Evolutionary conservation across 179 eudicot genomes (phyloP).

Genomic region (Vitellaria paradoxa): DNA sequence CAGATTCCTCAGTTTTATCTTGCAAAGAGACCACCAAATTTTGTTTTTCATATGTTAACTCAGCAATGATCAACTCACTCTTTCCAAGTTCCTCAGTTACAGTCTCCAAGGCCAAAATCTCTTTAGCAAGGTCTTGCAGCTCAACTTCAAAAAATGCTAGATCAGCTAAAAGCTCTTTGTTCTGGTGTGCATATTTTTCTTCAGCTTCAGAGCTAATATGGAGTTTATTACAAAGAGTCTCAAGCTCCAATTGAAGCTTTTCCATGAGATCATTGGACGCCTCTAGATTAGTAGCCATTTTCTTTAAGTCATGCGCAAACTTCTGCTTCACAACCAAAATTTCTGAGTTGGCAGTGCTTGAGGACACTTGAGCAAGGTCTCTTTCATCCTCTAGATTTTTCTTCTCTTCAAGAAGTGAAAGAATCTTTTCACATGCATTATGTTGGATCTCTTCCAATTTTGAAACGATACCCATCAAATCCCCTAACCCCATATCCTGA

Average conservation of each 20-base stretch:
- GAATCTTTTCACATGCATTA: conserved; percentile 31
- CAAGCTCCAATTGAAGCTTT: conserved; percentile 61
- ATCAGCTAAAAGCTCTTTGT: conserved; percentile 51
- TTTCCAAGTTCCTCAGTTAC: conserved; percentile 55
- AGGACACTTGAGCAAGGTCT: conserved; percentile 42
- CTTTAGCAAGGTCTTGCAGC: conserved; percentile 53
- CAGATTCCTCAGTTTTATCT: conserved; percentile 45
- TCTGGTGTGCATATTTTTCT: conserved; percentile 41
- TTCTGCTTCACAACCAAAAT: conserved; percentile 44
- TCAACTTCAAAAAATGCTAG: conserved; percentile 54
- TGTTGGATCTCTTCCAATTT: conserved; percentile 52
- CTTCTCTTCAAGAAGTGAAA: conserved; percentile 56
- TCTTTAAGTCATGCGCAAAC: conserved; percentile 44
- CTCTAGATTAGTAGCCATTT: conserved; percentile 48
- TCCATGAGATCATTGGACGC: conserved; percentile 42
- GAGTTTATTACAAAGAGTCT: conserved; percentile 48
- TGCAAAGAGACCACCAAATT: conserved; percentile 35
- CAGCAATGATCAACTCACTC: conserved; percentile 36
- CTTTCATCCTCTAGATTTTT: conserved; percentile 43
- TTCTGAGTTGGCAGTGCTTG: conserved; percentile 42
- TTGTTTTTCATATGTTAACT: conserved; percentile 53
- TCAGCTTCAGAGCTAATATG: conserved; percentile 51
- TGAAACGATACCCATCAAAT: conserved; percentile 26
- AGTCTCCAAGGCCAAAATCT: conserved; percentile 44
- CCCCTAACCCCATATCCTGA: conserved; percentile 25